Conservation (phyloP, 441 rosid species). For the Euphorbia schlechtendalii region DNA sequence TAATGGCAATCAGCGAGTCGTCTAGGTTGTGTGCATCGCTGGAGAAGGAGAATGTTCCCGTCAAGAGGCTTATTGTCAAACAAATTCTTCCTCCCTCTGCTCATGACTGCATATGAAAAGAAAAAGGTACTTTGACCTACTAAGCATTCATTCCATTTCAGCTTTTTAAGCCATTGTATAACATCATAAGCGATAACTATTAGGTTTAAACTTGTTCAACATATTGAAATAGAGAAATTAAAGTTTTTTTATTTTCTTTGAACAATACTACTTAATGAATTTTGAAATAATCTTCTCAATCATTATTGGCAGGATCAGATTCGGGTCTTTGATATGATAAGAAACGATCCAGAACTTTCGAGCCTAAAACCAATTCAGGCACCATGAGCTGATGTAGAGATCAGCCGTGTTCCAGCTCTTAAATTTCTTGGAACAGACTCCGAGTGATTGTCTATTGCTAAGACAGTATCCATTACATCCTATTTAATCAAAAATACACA, state of each 20-base stretch:
- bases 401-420: slow-evolving; percentile 95
- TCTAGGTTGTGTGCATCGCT: slow-evolving; percentile 73
- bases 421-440: slow-evolving; percentile 47
- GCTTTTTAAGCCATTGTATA: neutral
- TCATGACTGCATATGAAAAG: slow-evolving; percentile 81
- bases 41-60: slow-evolving; percentile 82
- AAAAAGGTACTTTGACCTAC: slow-evolving; percentile 57
- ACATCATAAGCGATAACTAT: neutral
- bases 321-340: slow-evolving; percentile 80
- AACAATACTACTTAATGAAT: too few relatives aligned
- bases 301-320: slow-evolving; percentile 67
- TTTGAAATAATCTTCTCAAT: too few relatives aligned
- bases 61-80: slow-evolving; percentile 70
- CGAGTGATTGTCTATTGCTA: too few relatives aligned
- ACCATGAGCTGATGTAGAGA: slow-evolving; percentile 89
- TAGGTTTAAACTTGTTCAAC: neutral
- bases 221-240: neutral
- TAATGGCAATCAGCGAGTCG: slow-evolving; percentile 89
- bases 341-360: slow-evolving; percentile 65
- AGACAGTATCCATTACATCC: too few relatives aligned
- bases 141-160: too few relatives aligned
- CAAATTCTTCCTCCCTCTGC: slow-evolving; percentile 77
- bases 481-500: too few relatives aligned
- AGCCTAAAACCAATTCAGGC: slow-evolving; percentile 60
- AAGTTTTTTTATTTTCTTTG: neutral